Evolutionary conservation across 2,329 filamentous ascomycete species (phyloP), one percentile per base, ranked within the genome.

Genomic region (Alternaria viburni): DNA sequence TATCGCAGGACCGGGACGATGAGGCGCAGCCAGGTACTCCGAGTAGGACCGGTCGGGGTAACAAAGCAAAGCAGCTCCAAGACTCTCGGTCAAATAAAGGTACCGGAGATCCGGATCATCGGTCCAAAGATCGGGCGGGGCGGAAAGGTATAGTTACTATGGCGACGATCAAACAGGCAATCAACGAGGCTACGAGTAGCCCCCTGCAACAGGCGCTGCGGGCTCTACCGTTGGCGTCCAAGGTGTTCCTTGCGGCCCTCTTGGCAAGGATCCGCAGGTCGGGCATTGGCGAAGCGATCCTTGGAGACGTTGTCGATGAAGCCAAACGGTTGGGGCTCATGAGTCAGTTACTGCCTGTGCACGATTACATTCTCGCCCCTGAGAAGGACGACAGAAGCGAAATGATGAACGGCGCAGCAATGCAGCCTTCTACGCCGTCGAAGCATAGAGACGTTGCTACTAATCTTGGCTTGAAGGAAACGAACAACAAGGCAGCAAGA

Each of bases 121-220:
- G 61, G 65, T 65, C 71, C 57, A 69, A 64, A 64, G 75, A 76
- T 70, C 71, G 65, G 67, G 65, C 69, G 49, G 64, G 59, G 43
- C 68, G 79, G 56, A 82, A 81, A 74, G 79, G 77, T 36, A 87
- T 90, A 55, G 96, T 99, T 44, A 97, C 93, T 1, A 97, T 98
- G 74, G 89, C 91, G 56, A 97, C 93, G 5, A 91, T 98, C 78
- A 97, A 97, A 80, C 90, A 92, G 75, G 96, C 96, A 36, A 98
- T 99, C 79, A 92, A 92, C 73, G 96, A 99, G 82, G 94, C 95
- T 6, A 98, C 95, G 1, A 93, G 92, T 5, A 97, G 93, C 60
- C 96, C 96, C 2, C 84, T 97, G 61, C 95, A 97, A 77, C 93
- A 96, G 77, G 93, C 93, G 75, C 86, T 99, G 36, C 91, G 93